Conservation (phyloP, 2,329 filamentous ascomycete species). For the Coniochaeta prunicola region DNA sequence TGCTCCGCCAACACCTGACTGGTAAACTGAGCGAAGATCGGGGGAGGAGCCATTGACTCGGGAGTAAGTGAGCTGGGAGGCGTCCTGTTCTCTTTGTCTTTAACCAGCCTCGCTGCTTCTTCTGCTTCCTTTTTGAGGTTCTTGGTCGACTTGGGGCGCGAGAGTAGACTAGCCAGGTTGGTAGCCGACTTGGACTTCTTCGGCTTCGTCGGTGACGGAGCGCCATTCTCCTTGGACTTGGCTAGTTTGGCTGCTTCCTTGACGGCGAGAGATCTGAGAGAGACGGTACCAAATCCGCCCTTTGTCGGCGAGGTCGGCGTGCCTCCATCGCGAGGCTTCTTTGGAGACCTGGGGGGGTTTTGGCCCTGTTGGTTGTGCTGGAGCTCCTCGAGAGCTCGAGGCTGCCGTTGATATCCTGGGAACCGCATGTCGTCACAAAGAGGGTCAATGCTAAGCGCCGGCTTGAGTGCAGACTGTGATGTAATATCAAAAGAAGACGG, state of each 20-base stretch:
- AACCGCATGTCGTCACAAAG: constrained; percentile 17
- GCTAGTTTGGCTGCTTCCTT: constrained; percentile 30
- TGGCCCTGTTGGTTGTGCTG: constrained; percentile 46
- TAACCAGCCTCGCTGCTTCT: constrained; percentile 20
- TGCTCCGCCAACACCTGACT: constrained; percentile 13
- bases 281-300: constrained; percentile 33
- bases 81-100: constrained; percentile 77
- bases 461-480: constrained; percentile 10
- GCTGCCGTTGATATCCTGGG: constrained; percentile 28
- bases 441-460: constrained; percentile 13
- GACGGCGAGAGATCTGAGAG: constrained; percentile 32
- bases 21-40: constrained; percentile 75
- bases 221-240: constrained; percentile 20
- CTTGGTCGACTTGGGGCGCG: constrained; percentile 66
- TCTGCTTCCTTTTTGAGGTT: constrained; percentile 45
- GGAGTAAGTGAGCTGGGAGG: constrained; percentile 41
- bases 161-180: constrained; percentile 71
- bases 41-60: constrained; percentile 35
- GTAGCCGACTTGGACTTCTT: constrained; percentile 79
- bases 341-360: constrained; percentile 22
- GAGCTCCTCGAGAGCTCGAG: constrained; percentile 46
- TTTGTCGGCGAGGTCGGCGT: constrained; percentile 33
- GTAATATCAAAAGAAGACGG: constrained; percentile 16
- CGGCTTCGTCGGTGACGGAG: constrained; percentile 50
- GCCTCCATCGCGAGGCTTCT: constrained; percentile 26